Percentiles rank a stretch among this genome's conserved stretches.
These are phyloP conservation scores for Bryoerythrophyllum caledonicum DNA, from an alignment of 225 moss, liverwort and hornwort species.

Conservation along the genomic window DNA sequence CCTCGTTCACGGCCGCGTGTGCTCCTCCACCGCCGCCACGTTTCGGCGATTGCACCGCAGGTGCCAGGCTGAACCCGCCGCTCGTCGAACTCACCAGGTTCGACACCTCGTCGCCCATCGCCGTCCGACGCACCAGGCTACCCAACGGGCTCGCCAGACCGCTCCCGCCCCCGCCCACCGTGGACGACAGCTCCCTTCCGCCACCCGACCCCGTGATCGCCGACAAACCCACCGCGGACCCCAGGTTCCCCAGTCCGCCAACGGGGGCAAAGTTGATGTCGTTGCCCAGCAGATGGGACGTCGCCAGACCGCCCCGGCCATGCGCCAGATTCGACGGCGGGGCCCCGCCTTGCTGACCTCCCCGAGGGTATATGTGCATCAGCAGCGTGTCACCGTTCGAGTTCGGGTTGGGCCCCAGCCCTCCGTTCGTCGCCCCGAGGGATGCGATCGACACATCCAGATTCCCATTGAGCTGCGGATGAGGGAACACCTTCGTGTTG, in stretches of 20 bases:
- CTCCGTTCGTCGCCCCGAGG: constrained; percentile 36
- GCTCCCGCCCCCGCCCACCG: constrained; percentile 38
- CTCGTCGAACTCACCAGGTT: constrained; percentile 44
- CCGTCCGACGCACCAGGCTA: constrained; percentile 33
- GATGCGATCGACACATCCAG: constrained; percentile 53
- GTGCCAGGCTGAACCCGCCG: constrained; percentile 42
- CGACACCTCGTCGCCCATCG: constrained; percentile 37
- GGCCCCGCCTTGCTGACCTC: constrained; percentile 40
- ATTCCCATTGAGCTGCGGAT: constrained; percentile 55
- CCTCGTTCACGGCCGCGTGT: constrained; percentile 35
- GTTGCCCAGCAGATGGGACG: constrained; percentile 45
- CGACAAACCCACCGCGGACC: constrained; percentile 48
- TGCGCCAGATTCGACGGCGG: constrained; percentile 44
- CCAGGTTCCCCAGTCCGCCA: constrained; percentile 42
- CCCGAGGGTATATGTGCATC: constrained; percentile 58
- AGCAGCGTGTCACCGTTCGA: constrained; percentile 43
- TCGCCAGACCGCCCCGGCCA: constrained; percentile 33
- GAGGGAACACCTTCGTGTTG: constrained; percentile 57
- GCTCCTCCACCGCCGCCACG: constrained; percentile 42
- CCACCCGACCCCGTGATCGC: constrained; percentile 44
- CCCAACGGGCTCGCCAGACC: constrained; percentile 42
- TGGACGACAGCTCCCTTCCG: constrained; percentile 40
- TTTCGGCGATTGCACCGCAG: constrained; percentile 54
- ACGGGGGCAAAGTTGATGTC: constrained; percentile 55
- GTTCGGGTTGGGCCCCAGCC: constrained; percentile 33